These are phyloP conservation scores for Hemisphaericaspora nanyangensis DNA, from an alignment of 805 yeast genomes.

Conservation along the genomic window DNA sequence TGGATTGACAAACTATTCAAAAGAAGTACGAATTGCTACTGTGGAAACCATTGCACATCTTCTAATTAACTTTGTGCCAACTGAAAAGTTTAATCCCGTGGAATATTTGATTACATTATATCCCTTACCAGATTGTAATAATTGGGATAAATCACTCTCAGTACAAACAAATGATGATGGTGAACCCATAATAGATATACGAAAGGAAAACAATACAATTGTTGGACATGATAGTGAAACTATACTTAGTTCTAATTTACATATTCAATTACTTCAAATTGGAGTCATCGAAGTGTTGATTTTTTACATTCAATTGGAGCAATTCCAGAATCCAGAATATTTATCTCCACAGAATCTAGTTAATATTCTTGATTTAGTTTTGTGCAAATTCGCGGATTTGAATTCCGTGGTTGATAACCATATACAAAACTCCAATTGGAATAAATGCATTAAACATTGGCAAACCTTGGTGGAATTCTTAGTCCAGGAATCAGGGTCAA, in stretches of 20 bases:
- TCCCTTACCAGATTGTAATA: conserved; percentile 26
- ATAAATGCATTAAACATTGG: conserved; percentile 26
- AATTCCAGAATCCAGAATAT: conserved; percentile 36
- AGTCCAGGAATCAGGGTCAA: conserved; percentile 34
- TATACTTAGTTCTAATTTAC: conserved; percentile 17
- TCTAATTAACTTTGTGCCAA: conserved; percentile 33
- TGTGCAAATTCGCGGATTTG: conserved; percentile 27
- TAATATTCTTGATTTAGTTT: conserved; percentile 25
- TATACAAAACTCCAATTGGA: conserved; percentile 32
- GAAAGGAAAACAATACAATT: conserved; percentile 19
- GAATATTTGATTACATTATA: conserved; percentile 33
- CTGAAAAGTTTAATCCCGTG: conserved; percentile 32
- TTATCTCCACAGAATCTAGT: conserved; percentile 22
- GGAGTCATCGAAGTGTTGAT: conserved; percentile 32
- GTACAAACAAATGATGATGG: conserved; percentile 15
- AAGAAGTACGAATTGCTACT: conserved; percentile 35
- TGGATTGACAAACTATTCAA: conserved; percentile 28
- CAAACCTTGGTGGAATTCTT: conserved; percentile 23
- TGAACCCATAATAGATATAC: conserved; percentile 12
- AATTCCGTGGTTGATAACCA: conserved; percentile 18
- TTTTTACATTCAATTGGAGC: conserved; percentile 37
- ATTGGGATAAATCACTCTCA: conserved; percentile 25
- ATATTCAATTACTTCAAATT: conserved; percentile 21
- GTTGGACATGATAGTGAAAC: conserved; percentile 24
- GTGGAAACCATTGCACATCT: conserved; percentile 33